Conservation (phyloP, 441 rosid species). For the Arabidopsis hybrid region DNA sequence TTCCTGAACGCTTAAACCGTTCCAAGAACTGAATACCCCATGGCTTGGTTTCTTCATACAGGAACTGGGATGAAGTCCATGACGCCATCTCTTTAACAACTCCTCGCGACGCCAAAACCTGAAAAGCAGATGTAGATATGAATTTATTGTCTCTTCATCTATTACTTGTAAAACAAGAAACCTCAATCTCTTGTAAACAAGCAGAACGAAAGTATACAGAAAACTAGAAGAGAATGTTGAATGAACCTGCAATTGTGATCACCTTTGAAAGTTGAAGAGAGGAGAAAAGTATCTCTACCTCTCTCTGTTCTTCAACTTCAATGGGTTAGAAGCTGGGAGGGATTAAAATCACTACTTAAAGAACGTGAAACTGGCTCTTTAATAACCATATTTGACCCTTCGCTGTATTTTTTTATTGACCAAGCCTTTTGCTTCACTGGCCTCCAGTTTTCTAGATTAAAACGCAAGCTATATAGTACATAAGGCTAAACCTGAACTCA, state of each 20-base stretch:
- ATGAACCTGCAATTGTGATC: background rate
- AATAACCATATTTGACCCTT: conserved; percentile 25
- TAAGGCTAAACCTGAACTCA: background rate
- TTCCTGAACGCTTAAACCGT: conserved; percentile 51
- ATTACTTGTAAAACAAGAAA: conserved; percentile 16
- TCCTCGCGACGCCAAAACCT: conserved; percentile 24
- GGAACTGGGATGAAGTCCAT: conserved; percentile 44
- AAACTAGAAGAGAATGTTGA: background rate
- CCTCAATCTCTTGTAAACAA: background rate
- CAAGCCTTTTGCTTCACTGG: conserved; percentile 41
- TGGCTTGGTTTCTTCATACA: conserved; percentile 56
- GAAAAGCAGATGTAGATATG: conserved; percentile 12
- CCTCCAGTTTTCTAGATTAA: conserved; percentile 19
- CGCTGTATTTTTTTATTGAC: conserved; percentile 11
- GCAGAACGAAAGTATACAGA: background rate
- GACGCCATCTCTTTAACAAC: conserved; percentile 34
- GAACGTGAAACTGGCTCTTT: conserved; percentile 4
- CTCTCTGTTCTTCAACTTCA: conserved; percentile 9
- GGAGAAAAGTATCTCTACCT: background rate
- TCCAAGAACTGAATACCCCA: conserved; percentile 69
- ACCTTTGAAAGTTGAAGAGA: conserved; percentile 12
- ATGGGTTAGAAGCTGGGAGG: conserved; percentile 24
- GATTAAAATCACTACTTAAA: conserved; percentile 25
- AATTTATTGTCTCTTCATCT: background rate
- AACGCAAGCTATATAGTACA: background rate